A percentile compares a stretch with the other conserved stretches of the same genome.
phyloP scores from a whole-genome alignment of 2,329 filamentous ascomycete genomes.

The Dothistroma septosporum region DNA sequence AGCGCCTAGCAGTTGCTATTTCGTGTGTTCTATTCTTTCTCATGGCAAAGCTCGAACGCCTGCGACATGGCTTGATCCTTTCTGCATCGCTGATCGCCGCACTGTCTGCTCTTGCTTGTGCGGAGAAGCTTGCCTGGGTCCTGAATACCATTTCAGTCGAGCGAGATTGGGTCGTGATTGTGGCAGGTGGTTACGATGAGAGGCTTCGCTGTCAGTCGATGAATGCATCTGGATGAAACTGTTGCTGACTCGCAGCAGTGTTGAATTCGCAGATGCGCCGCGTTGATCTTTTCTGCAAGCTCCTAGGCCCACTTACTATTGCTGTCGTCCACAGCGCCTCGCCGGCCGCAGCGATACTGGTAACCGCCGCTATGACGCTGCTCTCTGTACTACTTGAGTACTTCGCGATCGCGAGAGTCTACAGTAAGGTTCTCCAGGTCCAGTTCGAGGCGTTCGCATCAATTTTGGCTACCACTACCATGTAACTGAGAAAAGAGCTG shows the following conservation, averaged over 20 bases:
- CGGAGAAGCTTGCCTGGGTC: constrained; percentile 64
- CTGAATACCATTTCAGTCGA: constrained; percentile 67
- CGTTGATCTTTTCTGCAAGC: constrained; percentile 58
- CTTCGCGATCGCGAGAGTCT: constrained; percentile 48
- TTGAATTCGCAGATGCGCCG: constrained; percentile 58
- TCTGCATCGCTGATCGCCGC: not conserved
- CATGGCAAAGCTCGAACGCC: constrained; percentile 6
- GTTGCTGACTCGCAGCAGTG: constrained; percentile 28
- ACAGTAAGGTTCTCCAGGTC: constrained; percentile 7
- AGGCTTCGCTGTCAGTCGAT: constrained; percentile 20
- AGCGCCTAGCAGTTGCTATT: constrained; percentile 26
- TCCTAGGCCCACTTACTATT: constrained; percentile 52
- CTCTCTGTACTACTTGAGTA: constrained; percentile 51
- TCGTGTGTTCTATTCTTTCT: constrained; percentile 24
- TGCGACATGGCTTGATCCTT: constrained; percentile 7
- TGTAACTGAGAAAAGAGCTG: no score
- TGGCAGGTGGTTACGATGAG: constrained; percentile 42
- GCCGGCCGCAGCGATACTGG: constrained; percentile 46
- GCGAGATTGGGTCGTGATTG: constrained; percentile 61
- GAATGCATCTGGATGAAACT: not conserved
- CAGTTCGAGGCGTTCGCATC: no score
- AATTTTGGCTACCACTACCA: no score
- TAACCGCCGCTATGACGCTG: constrained; percentile 49
- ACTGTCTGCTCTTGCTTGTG: constrained; percentile 50
- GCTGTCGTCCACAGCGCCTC: constrained; percentile 49